Evolutionary conservation across 2,329 filamentous ascomycete species (phyloP), one percentile per base, ranked within the genome.

Genomic region (Erysiphe pulchra): DNA sequence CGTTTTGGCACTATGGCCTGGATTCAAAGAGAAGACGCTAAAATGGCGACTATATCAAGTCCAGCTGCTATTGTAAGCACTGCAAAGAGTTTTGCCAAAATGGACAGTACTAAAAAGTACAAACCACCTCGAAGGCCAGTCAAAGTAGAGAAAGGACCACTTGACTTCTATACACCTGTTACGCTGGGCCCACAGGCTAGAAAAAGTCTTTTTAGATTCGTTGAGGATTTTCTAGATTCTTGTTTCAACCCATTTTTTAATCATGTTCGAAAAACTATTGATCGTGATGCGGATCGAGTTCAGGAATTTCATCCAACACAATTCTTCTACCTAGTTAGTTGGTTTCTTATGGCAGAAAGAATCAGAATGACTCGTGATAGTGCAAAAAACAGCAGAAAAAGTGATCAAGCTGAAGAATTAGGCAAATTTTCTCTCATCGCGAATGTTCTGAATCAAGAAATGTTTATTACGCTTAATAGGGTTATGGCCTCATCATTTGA

Each of bases 1-100:
- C 74, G 90, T 32, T 98, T 95, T 56, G 90, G 90, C 2, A 92
- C 86, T 11, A 95, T 95, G 82, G 76, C 94, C 32, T 95, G 87
- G 86, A 75, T 98, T 34, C 84, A 92, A 63, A 70, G 86, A 47
- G 80, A 85, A 43, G 80, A 86, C 53, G 76, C 80, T 44, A 86
- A 86, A 55, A 73, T 90, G 54, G 80, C 82, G 0, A 85, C 86
- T 0, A 71, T 98, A 1, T 86, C 85, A 0, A 90, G 90, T 1
- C 87, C 95, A 57, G 79, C 85, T 53, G 81, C 81, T 4, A 70
- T 98, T 40, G 71, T 75, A 2, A 76, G 84, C 54, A 71, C 75
- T 7, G 70, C 80, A 9, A 71, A 72, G 36, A 79, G 80, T 7
- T 71, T 93, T 51, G 70, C 80, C 44, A 92, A 93, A 59, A 85